A percentile compares a stretch with the other conserved stretches of the same genome.
Evolutionary conservation across 805 yeast species (phyloP).

Genomic region (Candida mattraensis): DNA sequence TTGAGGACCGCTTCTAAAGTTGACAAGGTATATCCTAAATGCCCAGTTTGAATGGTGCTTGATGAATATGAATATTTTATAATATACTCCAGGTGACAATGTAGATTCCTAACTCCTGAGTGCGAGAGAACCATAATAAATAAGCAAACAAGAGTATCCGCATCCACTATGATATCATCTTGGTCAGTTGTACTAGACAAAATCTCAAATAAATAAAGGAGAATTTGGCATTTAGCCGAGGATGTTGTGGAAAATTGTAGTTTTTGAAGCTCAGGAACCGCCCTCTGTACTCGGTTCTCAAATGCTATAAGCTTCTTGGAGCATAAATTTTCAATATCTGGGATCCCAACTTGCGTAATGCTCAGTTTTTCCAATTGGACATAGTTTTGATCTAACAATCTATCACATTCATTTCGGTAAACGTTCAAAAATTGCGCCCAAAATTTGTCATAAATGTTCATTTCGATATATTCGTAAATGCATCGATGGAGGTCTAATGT

Average conservation of each 20-base stretch:
- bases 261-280: conserved; percentile 52
- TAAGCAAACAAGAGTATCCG: conserved; percentile 76
- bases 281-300: conserved; percentile 48
- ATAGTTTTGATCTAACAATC: conserved; percentile 31
- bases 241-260: conserved; percentile 48
- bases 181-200: conserved; percentile 37
- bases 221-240: conserved; percentile 44
- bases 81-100: conserved; percentile 65
- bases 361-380: conserved; percentile 40
- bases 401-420: conserved; percentile 14
- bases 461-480: conserved; percentile 71
- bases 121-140: conserved; percentile 69
- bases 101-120: conserved; percentile 56
- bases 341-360: conserved; percentile 51
- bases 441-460: conserved; percentile 61
- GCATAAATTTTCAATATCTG: conserved; percentile 23
- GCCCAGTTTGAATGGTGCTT: conserved; percentile 53
- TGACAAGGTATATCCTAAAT: conserved; percentile 73
- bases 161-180: conserved; percentile 52
- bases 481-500: conserved; percentile 46
- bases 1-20: conserved; percentile 80
- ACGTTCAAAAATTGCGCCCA: conserved; percentile 48
- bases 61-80: conserved; percentile 51
- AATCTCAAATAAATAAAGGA: conserved; percentile 52
- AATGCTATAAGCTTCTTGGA: conserved; percentile 23